Conservation (phyloP, 371 early-diverging fungal species). For the Encephalitozoon romaleae region DNA sequence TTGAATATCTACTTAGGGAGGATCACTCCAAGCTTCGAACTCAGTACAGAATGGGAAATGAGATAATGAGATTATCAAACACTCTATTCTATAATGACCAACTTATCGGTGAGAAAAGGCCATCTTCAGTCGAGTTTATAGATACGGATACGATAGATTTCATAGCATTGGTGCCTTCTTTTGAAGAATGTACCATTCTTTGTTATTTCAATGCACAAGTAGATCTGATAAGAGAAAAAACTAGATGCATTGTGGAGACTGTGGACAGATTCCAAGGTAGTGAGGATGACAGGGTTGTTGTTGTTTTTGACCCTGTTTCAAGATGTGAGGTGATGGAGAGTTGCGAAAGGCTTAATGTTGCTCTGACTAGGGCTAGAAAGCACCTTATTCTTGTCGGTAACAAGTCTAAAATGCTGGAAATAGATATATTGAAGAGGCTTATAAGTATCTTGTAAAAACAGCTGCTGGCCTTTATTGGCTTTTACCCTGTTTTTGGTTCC, state of each 20-base stretch:
- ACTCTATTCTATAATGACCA: conserved; percentile 70
- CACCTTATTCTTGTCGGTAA: conserved; percentile 66
- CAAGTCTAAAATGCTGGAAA: conserved; percentile 17
- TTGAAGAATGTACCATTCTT: conserved; percentile 75
- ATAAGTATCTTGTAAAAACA: background rate
- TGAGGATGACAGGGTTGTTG: conserved; percentile 54
- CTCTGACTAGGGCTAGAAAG: conserved; percentile 77
- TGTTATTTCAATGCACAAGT: conserved; percentile 76
- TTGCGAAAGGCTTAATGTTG: conserved; percentile 89
- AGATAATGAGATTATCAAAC: conserved; percentile 80
- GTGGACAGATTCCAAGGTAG: conserved; percentile 61
- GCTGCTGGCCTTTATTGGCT: background rate
- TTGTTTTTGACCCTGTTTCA: conserved; percentile 53
- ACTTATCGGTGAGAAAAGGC: conserved; percentile 62
- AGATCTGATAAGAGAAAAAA: conserved; percentile 63
- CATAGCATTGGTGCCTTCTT: background rate
- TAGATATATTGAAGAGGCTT: conserved; percentile 22
- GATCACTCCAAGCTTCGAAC: conserved; percentile 68
- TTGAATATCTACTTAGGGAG: conserved; percentile 50
- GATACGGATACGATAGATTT: conserved; percentile 33
- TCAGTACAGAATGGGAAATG: conserved; percentile 89
- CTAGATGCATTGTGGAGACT: conserved; percentile 26
- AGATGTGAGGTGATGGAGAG: conserved; percentile 71
- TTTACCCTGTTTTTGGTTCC: background rate
- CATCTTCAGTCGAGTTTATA: conserved; percentile 39